Evolutionary conservation across 768 basidiomycete species (phyloP).

Genomic region (Termitomyces sp.): DNA sequence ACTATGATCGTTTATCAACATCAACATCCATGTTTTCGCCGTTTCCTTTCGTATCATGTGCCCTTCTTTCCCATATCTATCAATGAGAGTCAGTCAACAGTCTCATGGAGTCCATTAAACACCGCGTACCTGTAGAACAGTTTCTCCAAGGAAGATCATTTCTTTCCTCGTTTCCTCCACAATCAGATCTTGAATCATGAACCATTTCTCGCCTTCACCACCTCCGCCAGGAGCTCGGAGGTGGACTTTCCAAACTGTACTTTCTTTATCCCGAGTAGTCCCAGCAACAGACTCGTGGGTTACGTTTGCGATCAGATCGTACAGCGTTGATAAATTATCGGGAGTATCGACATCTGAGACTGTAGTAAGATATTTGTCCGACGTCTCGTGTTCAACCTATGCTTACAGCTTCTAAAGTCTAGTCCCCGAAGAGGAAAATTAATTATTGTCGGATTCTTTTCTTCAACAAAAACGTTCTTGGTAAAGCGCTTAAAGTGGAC

Average conservation of each 20-base stretch:
- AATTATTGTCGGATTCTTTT: constrained; percentile 98
- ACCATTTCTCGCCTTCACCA: constrained; percentile 90
- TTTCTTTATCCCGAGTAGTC: constrained; percentile 91
- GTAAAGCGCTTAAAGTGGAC: constrained; percentile 96
- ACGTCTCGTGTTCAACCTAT: constrained; percentile 11
- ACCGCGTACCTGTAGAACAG: constrained; percentile 79
- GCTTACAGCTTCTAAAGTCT: constrained; percentile 89
- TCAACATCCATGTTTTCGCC: constrained; percentile 30
- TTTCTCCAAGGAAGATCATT: constrained; percentile 97
- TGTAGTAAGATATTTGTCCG: constrained; percentile 19
- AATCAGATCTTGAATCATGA: constrained; percentile 93
- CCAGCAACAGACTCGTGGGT: constrained; percentile 94
- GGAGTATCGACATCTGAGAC: constrained; percentile 72
- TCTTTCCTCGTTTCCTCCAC: constrained; percentile 96
- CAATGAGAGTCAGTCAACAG: constrained; percentile 10
- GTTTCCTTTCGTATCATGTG: constrained; percentile 21
- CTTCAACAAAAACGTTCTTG: constrained; percentile 94
- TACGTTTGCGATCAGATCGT: constrained; percentile 95
- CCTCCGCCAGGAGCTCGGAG: constrained; percentile 72
- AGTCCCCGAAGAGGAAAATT: constrained; percentile 94
- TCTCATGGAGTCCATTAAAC: not conserved
- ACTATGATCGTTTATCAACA: constrained; percentile 13
- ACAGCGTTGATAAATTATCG: constrained; percentile 60
- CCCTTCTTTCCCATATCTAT: constrained; percentile 66
- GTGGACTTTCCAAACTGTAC: constrained; percentile 91